phyloP scores from a whole-genome alignment of 2,329 filamentous ascomycete genomes.

The Alternaria alternata region DNA sequence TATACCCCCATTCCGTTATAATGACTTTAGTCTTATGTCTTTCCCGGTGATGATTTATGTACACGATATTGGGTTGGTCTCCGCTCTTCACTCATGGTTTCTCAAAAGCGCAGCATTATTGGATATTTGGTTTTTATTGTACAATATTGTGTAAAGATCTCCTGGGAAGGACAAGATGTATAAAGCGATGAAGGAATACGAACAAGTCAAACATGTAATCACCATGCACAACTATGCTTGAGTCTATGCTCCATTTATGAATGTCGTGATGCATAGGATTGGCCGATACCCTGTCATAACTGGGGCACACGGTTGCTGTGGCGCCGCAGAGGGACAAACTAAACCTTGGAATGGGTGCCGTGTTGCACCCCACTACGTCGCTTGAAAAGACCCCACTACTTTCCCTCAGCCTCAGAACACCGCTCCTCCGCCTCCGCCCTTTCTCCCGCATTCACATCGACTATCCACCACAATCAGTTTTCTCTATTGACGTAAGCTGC shows the following conservation, averaged over 20 bases:
- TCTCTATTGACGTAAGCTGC: conserved; percentile 39
- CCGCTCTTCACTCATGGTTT: conserved; percentile 51
- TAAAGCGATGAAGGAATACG: conserved; percentile 42
- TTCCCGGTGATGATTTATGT: conserved; percentile 44
- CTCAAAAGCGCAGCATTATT: conserved; percentile 49
- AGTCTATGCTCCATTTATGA: conserved; percentile 8
- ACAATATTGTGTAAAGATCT: conserved; percentile 46
- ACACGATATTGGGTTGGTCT: conserved; percentile 48
- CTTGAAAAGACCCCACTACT: conserved; percentile 22
- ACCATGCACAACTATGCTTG: conserved; percentile 5
- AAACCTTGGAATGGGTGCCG: conserved; percentile 10
- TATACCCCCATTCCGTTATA: conserved; percentile 44
- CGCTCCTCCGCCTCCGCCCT: conserved; percentile 33
- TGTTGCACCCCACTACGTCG: conserved; percentile 4
- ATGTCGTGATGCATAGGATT: conserved; percentile 1
- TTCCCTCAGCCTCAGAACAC: conserved; percentile 36
- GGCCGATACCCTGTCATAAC: neutral
- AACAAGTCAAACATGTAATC: conserved; percentile 26
- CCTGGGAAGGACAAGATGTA: conserved; percentile 42
- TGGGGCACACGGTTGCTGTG: conserved; percentile 25
- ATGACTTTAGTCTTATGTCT: conserved; percentile 44
- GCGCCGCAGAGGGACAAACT: conserved; percentile 30
- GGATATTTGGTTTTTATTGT: conserved; percentile 40
- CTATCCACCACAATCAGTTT: conserved; percentile 29
- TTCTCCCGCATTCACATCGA: conserved; percentile 24